Conservation (phyloP, 164 flowering plant species). For the Buxus sempervirens region DNA sequence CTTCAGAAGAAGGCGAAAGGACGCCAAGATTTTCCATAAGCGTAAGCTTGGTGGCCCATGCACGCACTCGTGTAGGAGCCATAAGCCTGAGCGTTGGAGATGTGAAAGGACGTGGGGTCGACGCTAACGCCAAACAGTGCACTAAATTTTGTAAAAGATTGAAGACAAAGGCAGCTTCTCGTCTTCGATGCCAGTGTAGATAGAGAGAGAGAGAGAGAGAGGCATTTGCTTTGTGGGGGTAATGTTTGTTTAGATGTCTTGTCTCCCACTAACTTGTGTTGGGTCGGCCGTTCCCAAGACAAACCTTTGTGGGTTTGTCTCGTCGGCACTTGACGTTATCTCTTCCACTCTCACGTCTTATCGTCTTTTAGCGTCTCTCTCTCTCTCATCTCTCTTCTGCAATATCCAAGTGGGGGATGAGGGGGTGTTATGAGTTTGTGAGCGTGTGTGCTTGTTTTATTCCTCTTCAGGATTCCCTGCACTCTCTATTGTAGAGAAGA, state of each 20-base stretch:
- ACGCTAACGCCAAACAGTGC: not conserved
- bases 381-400: too few species aligned
- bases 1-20: too few species aligned
- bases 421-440: not conserved
- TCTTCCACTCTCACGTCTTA: not conserved
- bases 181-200: not conserved
- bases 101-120: not conserved
- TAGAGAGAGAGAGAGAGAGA: not conserved
- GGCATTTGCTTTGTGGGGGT: not conserved
- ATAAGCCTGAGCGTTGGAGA: not conserved
- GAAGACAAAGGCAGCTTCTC: not conserved
- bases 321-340: not conserved
- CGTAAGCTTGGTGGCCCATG: too few species aligned
- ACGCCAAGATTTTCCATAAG: too few species aligned
- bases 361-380: not conserved
- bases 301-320: not conserved
- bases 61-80: too few species aligned
- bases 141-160: not conserved
- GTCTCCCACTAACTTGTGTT: not conserved
- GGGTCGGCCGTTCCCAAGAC: slow-evolving; percentile 2
- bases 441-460: not conserved
- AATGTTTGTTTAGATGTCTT: not conserved
- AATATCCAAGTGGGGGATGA: not conserved
- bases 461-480: not conserved
- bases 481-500: not conserved